Percentiles rank a stretch among this genome's conserved stretches.
phyloP scores from a whole-genome alignment of 73 alveolate genomes.

The Symbiodinium natans region DNA sequence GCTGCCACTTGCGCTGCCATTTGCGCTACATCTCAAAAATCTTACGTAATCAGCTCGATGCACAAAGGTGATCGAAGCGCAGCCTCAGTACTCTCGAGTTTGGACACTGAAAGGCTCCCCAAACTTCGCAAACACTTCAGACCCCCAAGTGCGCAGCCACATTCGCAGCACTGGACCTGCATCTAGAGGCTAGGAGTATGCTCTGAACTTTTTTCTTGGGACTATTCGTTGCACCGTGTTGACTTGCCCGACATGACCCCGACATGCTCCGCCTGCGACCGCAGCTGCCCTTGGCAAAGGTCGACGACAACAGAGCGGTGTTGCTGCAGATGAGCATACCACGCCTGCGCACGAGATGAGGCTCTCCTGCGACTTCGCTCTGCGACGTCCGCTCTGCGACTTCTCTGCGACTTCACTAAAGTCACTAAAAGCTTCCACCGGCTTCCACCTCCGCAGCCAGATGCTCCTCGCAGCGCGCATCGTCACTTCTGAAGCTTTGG shows the following conservation, averaged over 20 bases:
- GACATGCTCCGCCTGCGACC: constrained; percentile 33
- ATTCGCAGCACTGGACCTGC: constrained; percentile 64
- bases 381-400: neutral
- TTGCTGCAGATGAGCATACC: constrained; percentile 45
- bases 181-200: too few relatives aligned
- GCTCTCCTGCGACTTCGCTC: neutral
- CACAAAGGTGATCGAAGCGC: constrained; percentile 56
- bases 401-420: neutral
- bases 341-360: constrained; percentile 1
- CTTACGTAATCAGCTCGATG: neutral
- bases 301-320: constrained; percentile 75
- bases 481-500: neutral
- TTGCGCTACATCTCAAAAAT: too few relatives aligned
- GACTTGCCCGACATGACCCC: too few relatives aligned
- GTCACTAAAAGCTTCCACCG: neutral
- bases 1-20: too few relatives aligned
- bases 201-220: too few relatives aligned
- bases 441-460: constrained; percentile 48
- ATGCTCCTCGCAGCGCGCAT: constrained; percentile 4
- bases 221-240: too few relatives aligned
- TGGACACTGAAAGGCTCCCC: too few relatives aligned
- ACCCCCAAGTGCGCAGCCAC: too few relatives aligned
- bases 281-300: constrained; percentile 78
- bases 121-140: too few relatives aligned
- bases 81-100: too few relatives aligned